phyloP scores from a whole-genome alignment of 495 filamentous ascomycete genomes.

The Talaromyces stipitatus region DNA sequence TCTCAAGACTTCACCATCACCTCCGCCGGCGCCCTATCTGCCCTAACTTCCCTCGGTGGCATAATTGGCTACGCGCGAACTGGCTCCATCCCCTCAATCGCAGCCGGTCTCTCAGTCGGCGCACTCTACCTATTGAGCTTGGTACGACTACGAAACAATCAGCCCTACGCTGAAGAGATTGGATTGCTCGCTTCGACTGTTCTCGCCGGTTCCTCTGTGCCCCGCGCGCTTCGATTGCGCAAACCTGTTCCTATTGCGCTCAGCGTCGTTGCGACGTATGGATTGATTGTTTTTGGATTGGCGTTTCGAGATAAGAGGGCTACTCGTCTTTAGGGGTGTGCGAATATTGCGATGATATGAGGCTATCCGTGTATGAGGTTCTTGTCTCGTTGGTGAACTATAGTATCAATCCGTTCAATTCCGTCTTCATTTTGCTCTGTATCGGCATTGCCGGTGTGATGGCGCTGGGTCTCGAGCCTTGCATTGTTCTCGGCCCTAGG shows the following conservation, averaged over 20 bases:
- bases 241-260: conserved; percentile 73
- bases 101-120: conserved; percentile 76
- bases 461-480: no score
- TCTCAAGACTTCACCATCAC: conserved; percentile 7
- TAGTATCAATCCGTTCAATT: no score
- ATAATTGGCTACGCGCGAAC: conserved; percentile 77
- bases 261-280: conserved; percentile 56
- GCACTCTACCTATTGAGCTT: conserved; percentile 44
- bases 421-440: no score
- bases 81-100: conserved; percentile 76
- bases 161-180: conserved; percentile 67
- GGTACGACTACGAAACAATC: conserved; percentile 30
- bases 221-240: conserved; percentile 65
- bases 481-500: no score
- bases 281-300: conserved; percentile 60
- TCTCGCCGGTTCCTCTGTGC: conserved; percentile 73
- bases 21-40: conserved; percentile 65
- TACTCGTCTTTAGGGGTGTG: conserved; percentile 2
- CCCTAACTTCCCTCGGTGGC: conserved; percentile 79
- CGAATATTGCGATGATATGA: not conserved
- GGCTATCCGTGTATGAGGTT: no score
- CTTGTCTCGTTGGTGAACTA: no score
- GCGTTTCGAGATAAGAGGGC: conserved; percentile 19
- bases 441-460: no score
- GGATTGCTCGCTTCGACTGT: conserved; percentile 73